A percentile compares a stretch with the other conserved stretches of the same genome.
phyloP scores from a whole-genome alignment of 106 monocot species.

The Acorus calamus region DNA sequence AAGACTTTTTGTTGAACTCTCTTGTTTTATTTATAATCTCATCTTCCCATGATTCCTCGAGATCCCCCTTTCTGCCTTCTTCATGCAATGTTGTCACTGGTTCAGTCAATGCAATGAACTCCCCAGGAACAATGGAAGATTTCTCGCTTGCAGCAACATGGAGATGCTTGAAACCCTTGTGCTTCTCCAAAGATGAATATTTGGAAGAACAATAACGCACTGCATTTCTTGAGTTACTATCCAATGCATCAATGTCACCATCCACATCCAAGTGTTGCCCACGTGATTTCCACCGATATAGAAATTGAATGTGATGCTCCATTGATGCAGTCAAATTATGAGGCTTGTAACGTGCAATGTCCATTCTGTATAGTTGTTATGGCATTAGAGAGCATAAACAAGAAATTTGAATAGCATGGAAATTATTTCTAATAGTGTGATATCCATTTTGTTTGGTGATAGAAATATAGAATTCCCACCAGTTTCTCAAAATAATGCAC shows the following conservation, averaged over 20 bases:
- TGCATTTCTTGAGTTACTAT: constrained; percentile 42
- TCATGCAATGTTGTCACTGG: neutral
- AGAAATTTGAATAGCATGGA: no score
- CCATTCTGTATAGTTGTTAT: constrained; percentile 54
- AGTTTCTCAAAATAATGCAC: no score
- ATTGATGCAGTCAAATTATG: constrained; percentile 18
- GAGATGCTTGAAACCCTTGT: constrained; percentile 71
- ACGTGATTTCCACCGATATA: constrained; percentile 14
- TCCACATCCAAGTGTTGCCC: constrained; percentile 35
- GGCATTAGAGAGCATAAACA: neutral
- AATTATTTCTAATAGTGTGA: no score
- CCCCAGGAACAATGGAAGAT: constrained; percentile 20
- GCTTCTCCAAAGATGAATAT: constrained; percentile 43
- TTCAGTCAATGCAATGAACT: constrained; percentile 50
- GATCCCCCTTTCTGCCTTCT: constrained; percentile 11
- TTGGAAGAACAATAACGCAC: constrained; percentile 77
- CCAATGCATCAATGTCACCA: constrained; percentile 51
- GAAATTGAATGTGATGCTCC: constrained; percentile 8
- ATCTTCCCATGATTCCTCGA: constrained; percentile 95
- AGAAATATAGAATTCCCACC: no score
- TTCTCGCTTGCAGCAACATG: constrained; percentile 33
- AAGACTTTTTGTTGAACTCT: constrained; percentile 78
- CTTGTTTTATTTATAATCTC: constrained; percentile 68
- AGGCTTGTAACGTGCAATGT: constrained; percentile 65
- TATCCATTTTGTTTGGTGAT: no score